Evolutionary conservation across 306 rosid genomes (phyloP).

Genomic region (Cyamopsis tetragonoloba): DNA sequence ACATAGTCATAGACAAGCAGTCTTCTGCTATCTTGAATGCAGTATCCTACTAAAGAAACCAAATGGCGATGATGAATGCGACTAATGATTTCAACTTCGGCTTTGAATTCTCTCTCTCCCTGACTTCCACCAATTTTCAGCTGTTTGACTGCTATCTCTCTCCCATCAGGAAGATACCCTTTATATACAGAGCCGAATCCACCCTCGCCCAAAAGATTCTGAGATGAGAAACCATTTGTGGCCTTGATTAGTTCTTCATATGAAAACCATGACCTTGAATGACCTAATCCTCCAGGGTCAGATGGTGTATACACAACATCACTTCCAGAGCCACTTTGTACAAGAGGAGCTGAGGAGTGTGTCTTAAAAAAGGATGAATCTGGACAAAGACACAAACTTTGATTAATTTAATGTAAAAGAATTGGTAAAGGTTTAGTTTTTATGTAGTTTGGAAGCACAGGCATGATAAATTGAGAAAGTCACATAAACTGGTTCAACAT

Average conservation of each 20-base stretch:
- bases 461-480: neutral
- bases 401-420: constrained; percentile 13
- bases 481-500: neutral
- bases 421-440: neutral
- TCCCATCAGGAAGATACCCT: constrained; percentile 82
- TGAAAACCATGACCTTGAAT: constrained; percentile 84
- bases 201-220: constrained; percentile 88
- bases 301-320: constrained; percentile 49
- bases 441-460: neutral
- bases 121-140: constrained; percentile 84
- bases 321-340: constrained; percentile 54
- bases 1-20: constrained; percentile 90
- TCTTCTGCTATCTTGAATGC: constrained; percentile 66
- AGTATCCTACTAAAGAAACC: constrained; percentile 88
- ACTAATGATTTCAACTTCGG: constrained; percentile 87
- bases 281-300: constrained; percentile 59
- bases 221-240: constrained; percentile 65
- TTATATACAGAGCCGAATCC: constrained; percentile 91
- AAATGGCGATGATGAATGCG: constrained; percentile 95
- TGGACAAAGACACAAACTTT: constrained; percentile 37
- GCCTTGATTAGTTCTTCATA: constrained; percentile 74
- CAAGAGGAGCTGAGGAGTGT: constrained; percentile 63
- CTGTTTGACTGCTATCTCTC: constrained; percentile 84
- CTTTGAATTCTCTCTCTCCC: constrained; percentile 87
- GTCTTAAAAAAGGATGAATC: constrained; percentile 68